Evolutionary conservation across 331 rosid genomes (phyloP).

Genomic region (Pyracantha coccinea): DNA sequence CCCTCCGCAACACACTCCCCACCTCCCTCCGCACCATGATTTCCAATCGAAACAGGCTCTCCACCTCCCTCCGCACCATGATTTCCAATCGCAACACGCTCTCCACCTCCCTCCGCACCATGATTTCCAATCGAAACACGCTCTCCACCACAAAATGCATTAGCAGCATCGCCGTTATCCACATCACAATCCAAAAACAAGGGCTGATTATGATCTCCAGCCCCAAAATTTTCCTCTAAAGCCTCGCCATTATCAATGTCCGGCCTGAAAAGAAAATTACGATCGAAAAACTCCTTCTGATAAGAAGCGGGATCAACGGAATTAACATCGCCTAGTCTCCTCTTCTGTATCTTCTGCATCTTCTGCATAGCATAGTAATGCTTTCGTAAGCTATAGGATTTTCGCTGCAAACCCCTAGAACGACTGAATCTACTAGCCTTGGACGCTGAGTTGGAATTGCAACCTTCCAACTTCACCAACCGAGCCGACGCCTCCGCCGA

Average conservation of each 20-base stretch:
- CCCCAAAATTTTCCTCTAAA: slow-evolving; percentile 9
- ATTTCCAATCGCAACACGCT: background rate
- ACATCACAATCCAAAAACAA: slow-evolving; percentile 3
- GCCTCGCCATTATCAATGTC: background rate
- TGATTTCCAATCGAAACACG: background rate
- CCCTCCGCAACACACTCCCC: background rate
- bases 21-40: background rate
- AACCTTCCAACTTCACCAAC: slow-evolving; percentile 45
- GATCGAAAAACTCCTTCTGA: background rate
- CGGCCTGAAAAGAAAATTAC: background rate
- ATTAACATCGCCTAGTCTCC: slow-evolving; percentile 19
- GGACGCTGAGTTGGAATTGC: slow-evolving; percentile 6
- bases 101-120: background rate
- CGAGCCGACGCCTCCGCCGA: slow-evolving; percentile 40
- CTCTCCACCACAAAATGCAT: background rate
- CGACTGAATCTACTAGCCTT: slow-evolving; percentile 18
- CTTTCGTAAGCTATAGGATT: slow-evolving; percentile 32
- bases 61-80: background rate
- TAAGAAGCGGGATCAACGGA: background rate
- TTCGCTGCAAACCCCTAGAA: slow-evolving; percentile 26
- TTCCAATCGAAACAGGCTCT: background rate
- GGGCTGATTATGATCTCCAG: slow-evolving; percentile 9
- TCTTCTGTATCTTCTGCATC: too few species aligned
- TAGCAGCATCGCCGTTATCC: background rate
- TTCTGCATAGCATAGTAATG: slow-evolving; percentile 40